These are phyloP conservation scores for Emmonsiellopsis sp. DNA, from an alignment of 2,329 filamentous ascomycete species.

Conservation along the genomic window DNA sequence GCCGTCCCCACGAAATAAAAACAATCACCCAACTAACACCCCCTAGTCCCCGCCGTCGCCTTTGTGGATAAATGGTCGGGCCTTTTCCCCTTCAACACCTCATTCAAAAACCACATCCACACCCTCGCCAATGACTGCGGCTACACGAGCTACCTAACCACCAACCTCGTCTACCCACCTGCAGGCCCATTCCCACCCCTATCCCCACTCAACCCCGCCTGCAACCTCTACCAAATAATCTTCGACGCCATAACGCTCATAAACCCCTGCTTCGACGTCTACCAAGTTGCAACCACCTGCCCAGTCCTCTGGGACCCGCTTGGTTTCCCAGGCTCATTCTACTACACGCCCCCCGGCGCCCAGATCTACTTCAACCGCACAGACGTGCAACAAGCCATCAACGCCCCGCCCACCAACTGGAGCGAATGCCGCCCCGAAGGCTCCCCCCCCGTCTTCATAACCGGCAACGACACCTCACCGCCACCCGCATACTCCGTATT, in stretches of 20 bases:
- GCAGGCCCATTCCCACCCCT: slow-evolving; percentile 50
- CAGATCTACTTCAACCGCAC: slow-evolving; percentile 61
- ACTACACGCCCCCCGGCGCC: slow-evolving; percentile 55
- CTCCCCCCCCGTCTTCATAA: slow-evolving; percentile 33
- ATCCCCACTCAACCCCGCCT: slow-evolving; percentile 37
- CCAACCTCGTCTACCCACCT: slow-evolving; percentile 59
- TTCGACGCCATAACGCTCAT: slow-evolving; percentile 43
- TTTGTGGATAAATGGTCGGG: slow-evolving; percentile 35
- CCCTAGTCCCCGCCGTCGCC: slow-evolving; percentile 29
- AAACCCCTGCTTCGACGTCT: slow-evolving; percentile 76
- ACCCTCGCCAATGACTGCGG: slow-evolving; percentile 36
- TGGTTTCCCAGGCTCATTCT: slow-evolving; percentile 56
- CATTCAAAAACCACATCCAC: slow-evolving; percentile 33
- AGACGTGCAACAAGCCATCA: slow-evolving; percentile 61
- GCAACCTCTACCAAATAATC: slow-evolving; percentile 51
- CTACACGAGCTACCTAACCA: slow-evolving; percentile 37
- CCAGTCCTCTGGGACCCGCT: slow-evolving; percentile 62
- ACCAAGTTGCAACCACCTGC: slow-evolving; percentile 64
- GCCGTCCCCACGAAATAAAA: neutral
- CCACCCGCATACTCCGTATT: slow-evolving; percentile 52
- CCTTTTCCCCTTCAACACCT: slow-evolving; percentile 38
- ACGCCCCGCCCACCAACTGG: slow-evolving; percentile 53
- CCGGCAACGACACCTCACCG: slow-evolving; percentile 33
- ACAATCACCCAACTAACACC: neutral
- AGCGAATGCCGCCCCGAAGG: slow-evolving; percentile 42